Evolutionary conservation across 495 filamentous ascomycete species (phyloP), one percentile per base, ranked within the genome.

Genomic region (Glonium stellatum): DNA sequence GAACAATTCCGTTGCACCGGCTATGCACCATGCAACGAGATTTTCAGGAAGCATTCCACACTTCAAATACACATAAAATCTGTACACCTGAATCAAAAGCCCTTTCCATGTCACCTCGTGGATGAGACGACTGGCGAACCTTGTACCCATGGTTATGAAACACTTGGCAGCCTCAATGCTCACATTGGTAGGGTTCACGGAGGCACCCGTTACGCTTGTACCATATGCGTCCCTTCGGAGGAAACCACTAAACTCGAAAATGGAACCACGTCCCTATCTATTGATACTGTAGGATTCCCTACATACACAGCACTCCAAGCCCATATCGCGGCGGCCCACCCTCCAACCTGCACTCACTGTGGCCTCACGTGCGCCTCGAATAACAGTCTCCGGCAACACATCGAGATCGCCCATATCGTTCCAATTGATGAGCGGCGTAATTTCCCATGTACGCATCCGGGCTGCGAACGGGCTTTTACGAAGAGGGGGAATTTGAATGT

Each of bases 21-120:
- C 22, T 85, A 85, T 60, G 82, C 85, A 8, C 86, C 82, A 1
- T 98, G 93, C 69, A 76, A 81, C 36, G 80, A 86, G 70, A 82
- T 80, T 13, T 98, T 97, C 72, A 81, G 93, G 44, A 97, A 97
- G 70, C 87, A 91, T 66, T 82, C 87, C 55, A 96, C 90, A 1
- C 80, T 98, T 11, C 83, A 90, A 64, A 83, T 86, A 18, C 93
- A 98, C 71, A 84, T 97, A 52, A 79, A 82, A 21, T 77, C 79
- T 0, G 81, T 79, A 1, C 93, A 98, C 69, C 76, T 92, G 22
- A 76, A 84, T 5, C 70, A 81, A 58, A 78, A 84, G 21, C 82
- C 89, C 1, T 95, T 82, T 61, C 74, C 78, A 1, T 97, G 92
- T 71, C 71, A 72, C 10, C 68, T 81, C 58, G 66, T 79, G 41